These are phyloP conservation scores for Nymphaea thermarum DNA, from an alignment of 164 flowering plant species.

Conservation along the genomic window DNA sequence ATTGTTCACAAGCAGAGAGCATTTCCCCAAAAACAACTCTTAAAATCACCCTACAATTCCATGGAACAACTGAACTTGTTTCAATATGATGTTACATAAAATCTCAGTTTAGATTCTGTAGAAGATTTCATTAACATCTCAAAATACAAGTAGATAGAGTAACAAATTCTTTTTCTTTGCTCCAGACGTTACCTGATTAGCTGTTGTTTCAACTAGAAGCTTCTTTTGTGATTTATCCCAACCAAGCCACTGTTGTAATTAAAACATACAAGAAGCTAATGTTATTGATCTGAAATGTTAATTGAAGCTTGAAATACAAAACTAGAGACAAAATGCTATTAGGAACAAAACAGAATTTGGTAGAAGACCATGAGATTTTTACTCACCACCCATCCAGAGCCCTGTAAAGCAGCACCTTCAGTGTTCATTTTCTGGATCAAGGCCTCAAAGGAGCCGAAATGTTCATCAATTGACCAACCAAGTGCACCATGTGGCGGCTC, in stretches of 20 bases:
- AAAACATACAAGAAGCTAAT: background rate
- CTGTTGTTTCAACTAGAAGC: constrained; percentile 84
- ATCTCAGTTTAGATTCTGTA: too few species aligned
- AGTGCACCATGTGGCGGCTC: constrained; percentile 76
- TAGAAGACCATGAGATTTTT: background rate
- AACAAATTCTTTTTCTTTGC: background rate
- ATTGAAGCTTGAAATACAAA: background rate
- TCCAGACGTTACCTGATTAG: constrained; percentile 59
- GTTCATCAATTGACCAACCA: constrained; percentile 65
- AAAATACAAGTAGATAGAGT: too few species aligned
- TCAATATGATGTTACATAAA: too few species aligned
- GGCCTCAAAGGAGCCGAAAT: constrained; percentile 71
- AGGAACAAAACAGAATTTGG: background rate
- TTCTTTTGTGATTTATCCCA: constrained; percentile 64
- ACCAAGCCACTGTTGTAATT: constrained; percentile 77
- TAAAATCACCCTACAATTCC: too few species aligned
- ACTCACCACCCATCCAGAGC: constrained; percentile 99
- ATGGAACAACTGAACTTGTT: too few species aligned
- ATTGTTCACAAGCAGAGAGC: too few species aligned
- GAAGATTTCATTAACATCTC: too few species aligned
- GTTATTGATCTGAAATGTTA: background rate
- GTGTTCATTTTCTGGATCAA: constrained; percentile 58
- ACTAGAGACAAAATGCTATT: background rate
- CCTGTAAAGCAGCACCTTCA: constrained; percentile 96
- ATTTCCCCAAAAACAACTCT: too few species aligned